Conservation (phyloP, 345 rosid species). For the Combretum micranthum region DNA sequence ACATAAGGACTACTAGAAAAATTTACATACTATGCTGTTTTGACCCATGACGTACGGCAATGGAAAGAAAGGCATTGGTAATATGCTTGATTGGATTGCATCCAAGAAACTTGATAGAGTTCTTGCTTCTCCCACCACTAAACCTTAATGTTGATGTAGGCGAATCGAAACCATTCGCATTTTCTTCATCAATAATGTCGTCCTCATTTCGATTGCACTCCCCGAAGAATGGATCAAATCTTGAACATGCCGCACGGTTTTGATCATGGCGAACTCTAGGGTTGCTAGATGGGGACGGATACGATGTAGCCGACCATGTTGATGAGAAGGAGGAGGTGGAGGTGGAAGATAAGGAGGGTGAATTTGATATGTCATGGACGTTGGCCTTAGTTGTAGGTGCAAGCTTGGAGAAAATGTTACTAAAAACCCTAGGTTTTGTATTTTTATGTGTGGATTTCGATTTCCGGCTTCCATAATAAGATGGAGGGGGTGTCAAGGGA, state of each 20-base stretch:
- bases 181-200: background rate
- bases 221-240: constrained; percentile 3
- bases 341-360: constrained; percentile 3
- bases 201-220: background rate
- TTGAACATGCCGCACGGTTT: constrained; percentile 1
- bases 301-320: constrained; percentile 5
- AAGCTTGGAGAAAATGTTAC: constrained; percentile 8
- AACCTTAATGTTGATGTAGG: constrained; percentile 32
- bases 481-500: constrained; percentile 20
- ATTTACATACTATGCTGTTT: no score
- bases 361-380: background rate
- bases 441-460: constrained; percentile 2
- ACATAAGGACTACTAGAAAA: no score
- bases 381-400: background rate
- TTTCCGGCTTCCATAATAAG: constrained; percentile 15
- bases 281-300: constrained; percentile 3
- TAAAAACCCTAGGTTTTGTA: constrained; percentile 12
- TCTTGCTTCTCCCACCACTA: constrained; percentile 12
- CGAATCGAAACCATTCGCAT: constrained; percentile 7
- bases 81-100: constrained; percentile 34
- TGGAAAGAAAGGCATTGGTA: constrained; percentile 37
- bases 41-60: constrained; percentile 21
- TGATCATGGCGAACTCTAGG: background rate
- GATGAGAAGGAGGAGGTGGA: constrained; percentile 5
- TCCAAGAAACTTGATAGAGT: constrained; percentile 15